A percentile compares a stretch with the other conserved stretches of the same genome.
These are phyloP conservation scores for Phalaenopsis aphrodite DNA, from an alignment of 106 monocot species.

Conservation along the genomic window DNA sequence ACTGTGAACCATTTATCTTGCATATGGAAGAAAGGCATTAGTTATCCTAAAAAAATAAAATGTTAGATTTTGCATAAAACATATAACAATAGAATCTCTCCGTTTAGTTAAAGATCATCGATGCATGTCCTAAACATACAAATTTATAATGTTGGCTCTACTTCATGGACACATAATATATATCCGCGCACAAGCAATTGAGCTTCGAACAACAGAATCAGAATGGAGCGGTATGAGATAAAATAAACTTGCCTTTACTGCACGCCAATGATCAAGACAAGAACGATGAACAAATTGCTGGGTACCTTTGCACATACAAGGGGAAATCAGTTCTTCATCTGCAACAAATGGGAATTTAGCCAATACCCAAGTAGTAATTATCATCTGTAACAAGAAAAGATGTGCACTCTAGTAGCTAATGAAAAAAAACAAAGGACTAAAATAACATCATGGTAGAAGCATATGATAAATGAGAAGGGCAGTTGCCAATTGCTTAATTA, in stretches of 20 bases:
- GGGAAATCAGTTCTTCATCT: slow-evolving; percentile 96
- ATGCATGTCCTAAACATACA: background rate
- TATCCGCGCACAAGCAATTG: background rate
- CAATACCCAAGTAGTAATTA: background rate
- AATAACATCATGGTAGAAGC: too few species aligned
- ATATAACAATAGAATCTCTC: background rate
- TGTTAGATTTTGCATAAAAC: background rate
- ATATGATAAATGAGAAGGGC: background rate
- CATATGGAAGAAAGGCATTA: background rate
- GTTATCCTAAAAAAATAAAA: background rate
- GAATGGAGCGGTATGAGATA: background rate
- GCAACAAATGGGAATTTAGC: background rate
- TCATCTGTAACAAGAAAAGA: background rate
- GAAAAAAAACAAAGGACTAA: too few species aligned
- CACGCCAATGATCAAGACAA: slow-evolving; percentile 98
- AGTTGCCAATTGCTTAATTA: background rate
- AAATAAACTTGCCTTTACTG: slow-evolving; percentile 60
- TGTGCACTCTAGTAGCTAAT: background rate
- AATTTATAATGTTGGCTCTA: background rate
- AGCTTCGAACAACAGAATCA: background rate
- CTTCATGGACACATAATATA: background rate
- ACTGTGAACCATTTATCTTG: background rate
- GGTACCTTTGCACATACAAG: slow-evolving; percentile 99
- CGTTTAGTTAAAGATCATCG: background rate
- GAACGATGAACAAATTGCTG: slow-evolving; percentile 98